These are phyloP conservation scores for Aegilops tauschii DNA, from an alignment of 176 grass and related monocot species.

Conservation along the genomic window DNA sequence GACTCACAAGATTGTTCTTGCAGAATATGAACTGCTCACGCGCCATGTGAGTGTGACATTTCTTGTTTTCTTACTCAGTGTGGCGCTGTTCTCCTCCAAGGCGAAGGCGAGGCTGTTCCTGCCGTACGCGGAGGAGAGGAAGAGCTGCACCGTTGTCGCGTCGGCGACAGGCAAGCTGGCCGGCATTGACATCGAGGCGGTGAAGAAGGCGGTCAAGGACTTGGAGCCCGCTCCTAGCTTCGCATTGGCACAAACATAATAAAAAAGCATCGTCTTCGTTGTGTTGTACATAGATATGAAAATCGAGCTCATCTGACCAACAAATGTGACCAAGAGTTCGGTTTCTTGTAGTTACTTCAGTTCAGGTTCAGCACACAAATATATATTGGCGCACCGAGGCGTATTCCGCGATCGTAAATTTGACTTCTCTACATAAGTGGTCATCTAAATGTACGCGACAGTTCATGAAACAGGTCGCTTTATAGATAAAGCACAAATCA, in stretches of 20 bases:
- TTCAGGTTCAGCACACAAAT: not conserved
- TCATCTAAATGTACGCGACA: not conserved
- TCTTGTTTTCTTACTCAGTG: conserved; percentile 26
- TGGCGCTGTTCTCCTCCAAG: conserved; percentile 72
- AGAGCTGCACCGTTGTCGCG: conserved; percentile 43
- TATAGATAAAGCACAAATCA: too few relatives aligned
- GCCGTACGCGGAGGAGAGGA: conserved; percentile 52
- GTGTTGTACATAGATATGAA: conserved; percentile 20
- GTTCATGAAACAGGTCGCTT: too few relatives aligned
- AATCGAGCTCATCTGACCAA: not conserved
- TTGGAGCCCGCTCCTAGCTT: conserved; percentile 55
- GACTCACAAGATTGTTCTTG: not conserved
- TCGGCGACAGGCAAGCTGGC: conserved; percentile 72
- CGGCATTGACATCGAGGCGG: conserved; percentile 61
- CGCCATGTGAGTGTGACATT: not conserved
- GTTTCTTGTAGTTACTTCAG: not conserved
- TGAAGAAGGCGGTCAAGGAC: conserved; percentile 49
- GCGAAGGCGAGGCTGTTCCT: conserved; percentile 76
- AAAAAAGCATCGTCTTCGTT: not conserved
- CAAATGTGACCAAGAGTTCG: not conserved
- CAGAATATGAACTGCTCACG: not conserved
- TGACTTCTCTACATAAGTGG: too few relatives aligned
- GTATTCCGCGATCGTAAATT: not conserved
- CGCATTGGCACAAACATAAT: conserved; percentile 38
- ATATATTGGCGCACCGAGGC: too few relatives aligned